These are phyloP conservation scores for Tinospora cordifolia DNA, from an alignment of 164 flowering plant species.

Conservation along the genomic window DNA sequence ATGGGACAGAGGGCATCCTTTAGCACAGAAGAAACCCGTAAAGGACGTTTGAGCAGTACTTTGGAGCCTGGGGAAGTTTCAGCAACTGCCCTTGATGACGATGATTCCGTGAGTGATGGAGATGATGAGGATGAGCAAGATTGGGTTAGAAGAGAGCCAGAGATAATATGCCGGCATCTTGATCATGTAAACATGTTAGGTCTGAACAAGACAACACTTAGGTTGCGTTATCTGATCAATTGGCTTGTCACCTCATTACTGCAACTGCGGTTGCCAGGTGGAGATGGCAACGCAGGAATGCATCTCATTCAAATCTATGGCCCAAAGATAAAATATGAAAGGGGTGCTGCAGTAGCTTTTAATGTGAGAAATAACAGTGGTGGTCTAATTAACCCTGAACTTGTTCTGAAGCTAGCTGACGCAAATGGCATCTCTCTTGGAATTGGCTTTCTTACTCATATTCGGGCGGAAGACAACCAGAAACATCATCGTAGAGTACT, in stretches of 20 bases:
- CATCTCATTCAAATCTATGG: slow-evolving; percentile 66
- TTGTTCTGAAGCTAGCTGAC: slow-evolving; percentile 76
- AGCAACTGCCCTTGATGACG: slow-evolving; percentile 48
- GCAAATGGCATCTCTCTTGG: slow-evolving; percentile 70
- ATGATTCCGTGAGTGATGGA: slow-evolving; percentile 38
- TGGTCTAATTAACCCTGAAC: slow-evolving; percentile 52
- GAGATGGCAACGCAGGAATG: slow-evolving; percentile 24
- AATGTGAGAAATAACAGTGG: slow-evolving; percentile 45
- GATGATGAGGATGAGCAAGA: slow-evolving; percentile 45
- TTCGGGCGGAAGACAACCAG: slow-evolving; percentile 38
- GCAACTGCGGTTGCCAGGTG: slow-evolving; percentile 44
- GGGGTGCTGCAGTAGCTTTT: slow-evolving; percentile 73
- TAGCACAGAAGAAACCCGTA: slow-evolving; percentile 53
- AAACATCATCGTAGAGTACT: slow-evolving; percentile 34
- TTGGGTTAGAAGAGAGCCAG: slow-evolving; percentile 45
- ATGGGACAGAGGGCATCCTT: slow-evolving; percentile 77
- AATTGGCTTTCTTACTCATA: slow-evolving; percentile 69
- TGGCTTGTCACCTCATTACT: slow-evolving; percentile 74
- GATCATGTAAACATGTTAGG: slow-evolving; percentile 75
- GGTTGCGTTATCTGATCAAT: slow-evolving; percentile 59
- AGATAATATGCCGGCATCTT: slow-evolving; percentile 47
- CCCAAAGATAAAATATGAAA: slow-evolving; percentile 56
- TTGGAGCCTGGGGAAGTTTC: slow-evolving; percentile 61
- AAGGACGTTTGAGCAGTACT: slow-evolving; percentile 36
- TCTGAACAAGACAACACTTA: slow-evolving; percentile 47